Evolutionary conservation across 108 stramenopile species (phyloP), one percentile per base, ranked within the genome.

Genomic region (Cyclotella baltica): DNA sequence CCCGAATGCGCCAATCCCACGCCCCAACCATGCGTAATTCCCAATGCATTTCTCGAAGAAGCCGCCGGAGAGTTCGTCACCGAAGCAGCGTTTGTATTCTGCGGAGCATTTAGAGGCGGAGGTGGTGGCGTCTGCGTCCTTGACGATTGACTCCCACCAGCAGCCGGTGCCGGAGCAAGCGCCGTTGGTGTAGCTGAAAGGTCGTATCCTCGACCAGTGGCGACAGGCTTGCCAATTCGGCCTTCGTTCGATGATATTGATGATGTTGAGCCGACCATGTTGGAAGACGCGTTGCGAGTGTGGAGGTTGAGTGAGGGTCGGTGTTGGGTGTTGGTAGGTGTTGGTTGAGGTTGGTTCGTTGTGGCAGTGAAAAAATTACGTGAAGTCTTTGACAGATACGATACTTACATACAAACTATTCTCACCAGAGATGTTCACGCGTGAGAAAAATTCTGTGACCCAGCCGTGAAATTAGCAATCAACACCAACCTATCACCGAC

Each of bases 1-100:
- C 74, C 74, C n/a, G 63, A 65, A 62, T 77, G 76, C 18, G 59
- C 37, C 29, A 77, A 31, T 6, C 67, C 74, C 3, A 75, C 40
- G 0, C 74, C 74, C 65, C 65, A 75, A 6, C 64, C 67, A 50
- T 46, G 58, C 3, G 58, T 61, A 35, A 68, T 56, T 13, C 75
- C 46, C n/a, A 68, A 25, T 2, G 59, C 76, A 38, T 69, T 77
- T 9, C 67, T 11, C 1, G 57, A 67, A 1, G 76, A 52, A 43
- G 58, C 25, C 22, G 29, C 11, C 9, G 71, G 57, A 27, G 53
- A 57, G 46, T 57, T 70, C 5, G 67, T 16, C 35, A 34, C 8
- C 22, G 55, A 16, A 0, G 23, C 8, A 15, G 23, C 28, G 11
- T 2, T 38, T 0, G 23, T 16, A 37, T 57, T 35, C 55, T 40